phyloP scores from a whole-genome alignment of 257 asterid genomes.

The Forsythia suspensa region DNA sequence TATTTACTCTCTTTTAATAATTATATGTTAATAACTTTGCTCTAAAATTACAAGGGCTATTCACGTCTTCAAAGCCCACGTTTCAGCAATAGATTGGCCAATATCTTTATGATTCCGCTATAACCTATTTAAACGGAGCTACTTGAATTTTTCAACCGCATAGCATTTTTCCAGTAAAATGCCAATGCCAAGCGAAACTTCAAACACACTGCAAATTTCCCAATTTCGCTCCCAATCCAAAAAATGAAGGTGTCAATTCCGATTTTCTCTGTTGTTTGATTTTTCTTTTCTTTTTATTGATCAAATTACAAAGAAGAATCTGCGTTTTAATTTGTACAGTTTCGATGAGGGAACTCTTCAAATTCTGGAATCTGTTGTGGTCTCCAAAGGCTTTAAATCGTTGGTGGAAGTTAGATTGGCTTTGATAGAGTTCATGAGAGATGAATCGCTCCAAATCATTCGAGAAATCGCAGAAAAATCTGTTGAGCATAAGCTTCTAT shows the following conservation, averaged over 20 bases:
- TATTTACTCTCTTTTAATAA: too few relatives aligned
- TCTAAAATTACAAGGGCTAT: too few relatives aligned
- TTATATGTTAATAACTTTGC: too few relatives aligned
- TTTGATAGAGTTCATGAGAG: conserved; percentile 60
- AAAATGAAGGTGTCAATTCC: conserved; percentile 50
- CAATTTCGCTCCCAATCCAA: conserved; percentile 57
- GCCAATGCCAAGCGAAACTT: conserved; percentile 25
- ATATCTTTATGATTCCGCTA: neutral
- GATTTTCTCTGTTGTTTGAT: neutral
- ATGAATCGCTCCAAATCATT: conserved; percentile 53
- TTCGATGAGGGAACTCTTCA: conserved; percentile 57
- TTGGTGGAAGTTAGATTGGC: conserved; percentile 36
- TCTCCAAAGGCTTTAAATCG: conserved; percentile 53
- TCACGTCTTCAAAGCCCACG: neutral
- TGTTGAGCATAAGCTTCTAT: conserved; percentile 56
- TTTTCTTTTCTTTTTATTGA: neutral
- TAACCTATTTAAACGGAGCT: conserved; percentile 3
- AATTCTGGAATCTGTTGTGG: conserved; percentile 59
- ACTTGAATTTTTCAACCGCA: conserved; percentile 29
- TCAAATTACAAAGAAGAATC: conserved; percentile 1
- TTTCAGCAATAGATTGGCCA: neutral
- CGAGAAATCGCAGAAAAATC: conserved; percentile 56
- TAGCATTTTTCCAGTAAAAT: conserved; percentile 21
- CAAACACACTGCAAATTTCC: conserved; percentile 48
- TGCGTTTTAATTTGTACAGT: conserved; percentile 35